Evolutionary conservation across 768 basidiomycete genomes (phyloP).

Genomic region (Lactarius indigo): DNA sequence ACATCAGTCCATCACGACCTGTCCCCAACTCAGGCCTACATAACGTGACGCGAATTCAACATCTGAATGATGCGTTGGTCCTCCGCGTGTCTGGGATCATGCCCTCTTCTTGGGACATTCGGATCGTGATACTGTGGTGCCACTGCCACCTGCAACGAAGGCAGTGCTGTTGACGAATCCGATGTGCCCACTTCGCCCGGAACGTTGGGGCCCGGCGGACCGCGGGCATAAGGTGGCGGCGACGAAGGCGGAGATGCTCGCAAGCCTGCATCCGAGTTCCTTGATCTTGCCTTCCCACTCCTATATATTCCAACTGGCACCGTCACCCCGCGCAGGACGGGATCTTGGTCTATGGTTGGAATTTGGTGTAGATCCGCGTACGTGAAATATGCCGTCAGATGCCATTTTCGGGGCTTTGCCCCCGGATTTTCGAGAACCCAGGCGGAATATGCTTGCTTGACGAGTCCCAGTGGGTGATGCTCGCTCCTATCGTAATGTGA

Average conservation of each 20-base stretch:
- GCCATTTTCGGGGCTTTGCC: conserved; percentile 57
- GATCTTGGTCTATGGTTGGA: conserved; percentile 39
- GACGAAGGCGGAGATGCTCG: conserved; percentile 28
- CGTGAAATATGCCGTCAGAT: conserved; percentile 50
- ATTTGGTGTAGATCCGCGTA: conserved; percentile 38
- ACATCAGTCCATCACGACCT: neutral
- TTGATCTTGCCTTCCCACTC: conserved; percentile 40
- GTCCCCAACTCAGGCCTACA: conserved; percentile 23
- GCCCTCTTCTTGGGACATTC: conserved; percentile 30
- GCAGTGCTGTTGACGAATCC: conserved; percentile 34
- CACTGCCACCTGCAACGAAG: conserved; percentile 41
- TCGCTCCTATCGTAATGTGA: conserved; percentile 56
- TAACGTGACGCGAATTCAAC: conserved; percentile 44
- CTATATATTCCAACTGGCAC: conserved; percentile 41
- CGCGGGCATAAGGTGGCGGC: conserved; percentile 28
- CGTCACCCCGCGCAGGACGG: conserved; percentile 33
- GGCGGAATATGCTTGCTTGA: conserved; percentile 72
- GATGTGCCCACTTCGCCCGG: conserved; percentile 13
- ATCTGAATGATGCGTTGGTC: conserved; percentile 60
- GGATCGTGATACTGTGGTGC: conserved; percentile 31
- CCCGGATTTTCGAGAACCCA: conserved; percentile 48
- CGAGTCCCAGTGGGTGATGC: conserved; percentile 52
- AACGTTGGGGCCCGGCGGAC: conserved; percentile 23
- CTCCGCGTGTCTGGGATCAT: conserved; percentile 45
- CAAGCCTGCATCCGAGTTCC: conserved; percentile 34